Evolutionary conservation across 78 protist species (phyloP).

Genomic region (Cavenderia fasciculata): DNA sequence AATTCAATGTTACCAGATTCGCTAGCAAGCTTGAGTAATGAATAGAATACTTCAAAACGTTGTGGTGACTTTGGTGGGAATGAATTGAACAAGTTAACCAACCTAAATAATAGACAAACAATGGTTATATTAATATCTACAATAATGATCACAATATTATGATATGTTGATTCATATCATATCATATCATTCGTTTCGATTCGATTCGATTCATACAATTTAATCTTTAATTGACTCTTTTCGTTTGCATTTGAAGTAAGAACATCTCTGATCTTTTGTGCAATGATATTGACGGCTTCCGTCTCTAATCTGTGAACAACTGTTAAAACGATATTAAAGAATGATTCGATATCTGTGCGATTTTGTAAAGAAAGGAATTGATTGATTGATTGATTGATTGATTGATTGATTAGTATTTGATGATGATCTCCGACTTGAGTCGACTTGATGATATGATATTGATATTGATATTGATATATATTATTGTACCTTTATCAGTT

Average conservation of each 20-base stretch:
- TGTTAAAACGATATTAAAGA: conserved; percentile 66
- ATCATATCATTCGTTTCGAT: too few relatives aligned
- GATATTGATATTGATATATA: neutral
- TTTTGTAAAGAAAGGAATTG: neutral
- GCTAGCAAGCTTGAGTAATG: conserved; percentile 49
- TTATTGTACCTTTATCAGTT: conserved; percentile 58
- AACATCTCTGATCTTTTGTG: conserved; percentile 74
- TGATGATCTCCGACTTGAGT: too few relatives aligned
- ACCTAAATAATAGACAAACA: conserved; percentile 4
- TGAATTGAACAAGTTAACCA: conserved; percentile 70
- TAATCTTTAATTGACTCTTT: conserved; percentile 52
- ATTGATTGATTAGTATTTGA: neutral
- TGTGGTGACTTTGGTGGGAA: conserved; percentile 62
- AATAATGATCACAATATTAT: too few relatives aligned
- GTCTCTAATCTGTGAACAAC: conserved; percentile 66
- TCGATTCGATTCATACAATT: too few relatives aligned
- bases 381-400: too few relatives aligned
- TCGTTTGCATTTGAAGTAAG: conserved; percentile 47
- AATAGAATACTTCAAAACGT: conserved; percentile 53
- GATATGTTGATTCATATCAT: too few relatives aligned
- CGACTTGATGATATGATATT: too few relatives aligned
- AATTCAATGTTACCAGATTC: conserved; percentile 56
- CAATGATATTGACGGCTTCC: conserved; percentile 45
- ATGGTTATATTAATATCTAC: too few relatives aligned
- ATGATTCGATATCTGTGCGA: conserved; percentile 54